A percentile compares a stretch with the other conserved stretches of the same genome.
These are phyloP conservation scores for Amanita subjunquillea DNA, from an alignment of 768 basidiomycete species.

Conservation along the genomic window DNA sequence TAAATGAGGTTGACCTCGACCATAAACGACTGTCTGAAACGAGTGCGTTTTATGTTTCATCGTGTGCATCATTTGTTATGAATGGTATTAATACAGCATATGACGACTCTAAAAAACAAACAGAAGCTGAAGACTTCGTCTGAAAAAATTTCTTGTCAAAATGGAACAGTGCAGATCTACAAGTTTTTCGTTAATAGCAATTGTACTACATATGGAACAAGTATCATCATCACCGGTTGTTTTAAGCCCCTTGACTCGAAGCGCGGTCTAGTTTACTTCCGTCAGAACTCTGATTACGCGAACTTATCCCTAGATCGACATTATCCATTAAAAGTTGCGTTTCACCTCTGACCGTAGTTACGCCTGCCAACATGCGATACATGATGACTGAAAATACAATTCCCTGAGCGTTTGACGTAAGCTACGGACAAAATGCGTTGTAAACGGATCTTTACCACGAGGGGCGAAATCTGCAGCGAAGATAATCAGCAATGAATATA, in stretches of 20 bases:
- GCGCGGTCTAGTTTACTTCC: background rate
- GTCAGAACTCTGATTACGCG: background rate
- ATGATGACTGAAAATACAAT: slow-evolving; percentile 3
- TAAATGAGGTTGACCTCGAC: background rate
- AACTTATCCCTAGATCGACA: background rate
- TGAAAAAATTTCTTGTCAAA: background rate
- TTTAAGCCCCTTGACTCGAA: background rate
- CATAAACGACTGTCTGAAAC: background rate
- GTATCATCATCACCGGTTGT: background rate
- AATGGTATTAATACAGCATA: background rate
- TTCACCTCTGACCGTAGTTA: slow-evolving; percentile 1
- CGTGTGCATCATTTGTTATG: background rate
- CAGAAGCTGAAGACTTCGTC: background rate
- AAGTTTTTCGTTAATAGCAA: background rate
- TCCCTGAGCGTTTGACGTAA: background rate
- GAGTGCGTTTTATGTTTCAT: background rate
- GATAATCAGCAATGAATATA: background rate
- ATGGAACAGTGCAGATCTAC: background rate
- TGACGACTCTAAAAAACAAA: background rate
- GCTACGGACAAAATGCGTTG: background rate
- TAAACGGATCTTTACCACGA: slow-evolving; percentile 6
- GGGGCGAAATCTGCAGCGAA: background rate
- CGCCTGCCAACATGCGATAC: background rate
- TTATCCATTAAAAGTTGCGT: background rate
- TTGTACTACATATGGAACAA: background rate